Evolutionary conservation across 1,284 basidiomycete species (phyloP), one percentile per base, ranked within the genome.

Genomic region (Fomitopsis betulina): DNA sequence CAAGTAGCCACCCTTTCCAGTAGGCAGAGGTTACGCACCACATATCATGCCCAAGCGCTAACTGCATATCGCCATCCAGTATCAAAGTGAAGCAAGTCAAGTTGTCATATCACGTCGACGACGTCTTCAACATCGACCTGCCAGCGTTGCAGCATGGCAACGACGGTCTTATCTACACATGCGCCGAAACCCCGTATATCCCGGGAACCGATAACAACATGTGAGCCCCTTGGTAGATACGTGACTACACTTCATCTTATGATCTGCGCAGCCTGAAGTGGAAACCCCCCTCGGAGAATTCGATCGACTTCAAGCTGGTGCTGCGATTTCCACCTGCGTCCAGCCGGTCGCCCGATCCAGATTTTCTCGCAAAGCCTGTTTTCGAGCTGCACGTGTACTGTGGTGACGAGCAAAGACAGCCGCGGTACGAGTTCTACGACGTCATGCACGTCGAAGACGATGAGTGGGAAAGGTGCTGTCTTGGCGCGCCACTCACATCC

Each of bases 241-340:
- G 13, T 25, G 23, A 33, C 27, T 35, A 35, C 50, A n/a, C 19
- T 56, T 56, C n/a, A 57, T 53, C 43, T 62, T 23, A 53, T 53
- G 54, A 38, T 10, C 42, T 19, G 54, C n/a, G 42, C 69, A 97
- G 94, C 63, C 74, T 98, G 66, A 99, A 99, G 73, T 99, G 97
- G 97, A 99, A 99, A 74, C 96, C 96, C 1, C 95, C 97, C 3
- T 92, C 90, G 2, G 97, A 99, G 69, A 99, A 99, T 73, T 95
- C 94, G 3, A 91, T 99, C 68, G 97, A 99, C 73, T 99, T 99
- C 79, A 94, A 94, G 70, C 86, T 99, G 13, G 82, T 96, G 55
- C 79, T 99, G 19, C 86, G 93, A 38, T 99, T 99, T 71, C 95
- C 96, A 2, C 86, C 94, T 2, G 72, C 74, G 30, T 71, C 70